Evolutionary conservation across 108 stramenopile genomes (phyloP), one percentile per base, ranked within the genome.

Genomic region (Cyclotella choctawhatcheeana): DNA sequence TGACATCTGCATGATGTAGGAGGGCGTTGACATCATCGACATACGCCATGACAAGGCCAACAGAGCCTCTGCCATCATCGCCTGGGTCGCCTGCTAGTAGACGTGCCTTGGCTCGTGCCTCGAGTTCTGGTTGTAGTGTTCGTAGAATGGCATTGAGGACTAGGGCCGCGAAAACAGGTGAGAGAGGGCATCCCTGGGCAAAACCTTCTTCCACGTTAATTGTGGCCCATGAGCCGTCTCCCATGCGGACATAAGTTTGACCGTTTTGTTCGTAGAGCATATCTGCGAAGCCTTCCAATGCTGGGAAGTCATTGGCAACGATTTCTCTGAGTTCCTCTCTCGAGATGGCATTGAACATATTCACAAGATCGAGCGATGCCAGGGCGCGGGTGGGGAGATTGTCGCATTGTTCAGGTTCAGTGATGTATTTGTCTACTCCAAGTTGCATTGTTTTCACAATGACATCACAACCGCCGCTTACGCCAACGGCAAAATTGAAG

Each of bases 341-440:
- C 0, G 44, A 66, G 1, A 66, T 18, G 0, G 65, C 65, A 66
- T 66, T 66, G 48, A 66, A 66, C 65, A 66, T 66, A 52, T 66
- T 66, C 65, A 32, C 31, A 7, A 66, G 47, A 32, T 66, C 65
- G 10, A 66, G n/a, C 2, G 65, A 66, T 17, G 50, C 65, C 14
- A 66, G 27, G n/a, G 65, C 65, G 17, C 65, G 0, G 1, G 65
- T 50, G 5, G 65, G 65, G 21, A 40, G 37, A 8, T 40, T 40
- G 37, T 12, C 37, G 12, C 12, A 8, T 6, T 6, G 6, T 40
- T 40, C 37, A 8, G 6, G 6, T 40, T 40, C 12, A 12, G 12
- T 40, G 37, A 40, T 40, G 12, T 40, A 40, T 12, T 40, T 40
- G 37, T 40, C 37, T 40, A 40, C 37, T 40, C 8, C 37, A 12